phyloP scores from a whole-genome alignment of 352 stramenopile genomes.

The Pythium brassicae region DNA sequence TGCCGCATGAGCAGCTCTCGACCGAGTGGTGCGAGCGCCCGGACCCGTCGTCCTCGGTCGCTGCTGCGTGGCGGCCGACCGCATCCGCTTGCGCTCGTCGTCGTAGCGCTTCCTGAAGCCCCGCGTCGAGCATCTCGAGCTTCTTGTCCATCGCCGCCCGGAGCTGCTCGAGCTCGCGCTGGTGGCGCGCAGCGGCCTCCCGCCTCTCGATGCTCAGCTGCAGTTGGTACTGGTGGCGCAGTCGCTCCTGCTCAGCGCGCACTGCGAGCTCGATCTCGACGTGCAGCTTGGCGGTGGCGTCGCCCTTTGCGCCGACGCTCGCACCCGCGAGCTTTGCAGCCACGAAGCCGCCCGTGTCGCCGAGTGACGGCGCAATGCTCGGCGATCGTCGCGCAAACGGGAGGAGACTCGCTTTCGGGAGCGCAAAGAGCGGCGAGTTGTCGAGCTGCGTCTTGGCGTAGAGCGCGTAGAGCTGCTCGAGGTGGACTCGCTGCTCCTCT shows the following conservation, averaged over 20 bases:
- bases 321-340: no score
- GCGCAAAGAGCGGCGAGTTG: slow-evolving; percentile 22
- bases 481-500: slow-evolving; percentile 55
- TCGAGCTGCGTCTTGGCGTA: slow-evolving; percentile 45
- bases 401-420: slow-evolving; percentile 29
- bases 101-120: slow-evolving; percentile 20
- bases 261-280: slow-evolving; percentile 52
- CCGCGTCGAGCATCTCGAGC: slow-evolving; percentile 45
- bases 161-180: slow-evolving; percentile 16
- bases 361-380: not conserved
- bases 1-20: slow-evolving; percentile 12
- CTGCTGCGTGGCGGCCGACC: not conserved
- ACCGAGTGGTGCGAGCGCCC: slow-evolving; percentile 1
- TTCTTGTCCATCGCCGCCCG: slow-evolving; percentile 36
- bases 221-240: slow-evolving; percentile 37
- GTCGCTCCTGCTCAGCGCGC: slow-evolving; percentile 29
- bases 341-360: not conserved
- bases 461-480: slow-evolving; percentile 58
- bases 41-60: not conserved
- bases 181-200: slow-evolving; percentile 21
- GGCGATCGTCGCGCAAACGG: slow-evolving; percentile 22
- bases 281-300: slow-evolving; percentile 22
- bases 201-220: slow-evolving; percentile 25
- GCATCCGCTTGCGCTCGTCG: not conserved
- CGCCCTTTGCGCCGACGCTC: slow-evolving; percentile 1